These are phyloP conservation scores for Ophiorrhiza pumila DNA, from an alignment of 257 asterid species.

Conservation along the genomic window DNA sequence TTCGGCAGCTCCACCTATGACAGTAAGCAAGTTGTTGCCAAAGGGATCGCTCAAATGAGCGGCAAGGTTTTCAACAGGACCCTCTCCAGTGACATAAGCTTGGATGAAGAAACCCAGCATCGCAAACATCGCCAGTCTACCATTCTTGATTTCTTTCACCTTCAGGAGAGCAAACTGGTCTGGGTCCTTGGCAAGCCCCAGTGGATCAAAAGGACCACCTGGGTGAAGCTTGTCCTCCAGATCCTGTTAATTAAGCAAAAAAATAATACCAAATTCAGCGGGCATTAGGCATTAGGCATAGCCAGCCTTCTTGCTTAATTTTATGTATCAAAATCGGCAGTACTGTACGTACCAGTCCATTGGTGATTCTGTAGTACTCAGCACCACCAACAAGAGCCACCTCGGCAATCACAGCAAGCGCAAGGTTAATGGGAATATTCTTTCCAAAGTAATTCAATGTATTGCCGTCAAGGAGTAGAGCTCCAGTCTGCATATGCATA, in stretches of 20 bases:
- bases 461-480: slow-evolving; percentile 92
- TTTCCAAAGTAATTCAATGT: slow-evolving; percentile 91
- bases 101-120: slow-evolving; percentile 96
- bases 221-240: slow-evolving; percentile 97
- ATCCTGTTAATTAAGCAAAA: slow-evolving; percentile 34
- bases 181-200: slow-evolving; percentile 87
- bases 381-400: slow-evolving; percentile 96
- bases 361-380: slow-evolving; percentile 84
- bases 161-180: slow-evolving; percentile 92
- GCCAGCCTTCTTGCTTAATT: no score
- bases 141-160: slow-evolving; percentile 97
- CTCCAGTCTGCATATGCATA: slow-evolving; percentile 94
- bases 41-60: slow-evolving; percentile 96
- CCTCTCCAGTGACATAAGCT: slow-evolving; percentile 89
- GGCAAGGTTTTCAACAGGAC: slow-evolving; percentile 91
- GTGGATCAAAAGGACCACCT: slow-evolving; percentile 93
- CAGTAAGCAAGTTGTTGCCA: slow-evolving; percentile 95
- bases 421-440: slow-evolving; percentile 89
- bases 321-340: background rate
- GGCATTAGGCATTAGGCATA: no score
- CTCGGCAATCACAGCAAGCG: slow-evolving; percentile 76
- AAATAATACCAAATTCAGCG: background rate
- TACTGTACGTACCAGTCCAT: slow-evolving; percentile 56
- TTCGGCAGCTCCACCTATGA: slow-evolving; percentile 71
- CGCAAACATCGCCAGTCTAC: slow-evolving; percentile 87